Percentiles rank a stretch among this genome's conserved stretches.
These are phyloP conservation scores for Rhododendron molle DNA, from an alignment of 148 eudicot species.

Conservation along the genomic window DNA sequence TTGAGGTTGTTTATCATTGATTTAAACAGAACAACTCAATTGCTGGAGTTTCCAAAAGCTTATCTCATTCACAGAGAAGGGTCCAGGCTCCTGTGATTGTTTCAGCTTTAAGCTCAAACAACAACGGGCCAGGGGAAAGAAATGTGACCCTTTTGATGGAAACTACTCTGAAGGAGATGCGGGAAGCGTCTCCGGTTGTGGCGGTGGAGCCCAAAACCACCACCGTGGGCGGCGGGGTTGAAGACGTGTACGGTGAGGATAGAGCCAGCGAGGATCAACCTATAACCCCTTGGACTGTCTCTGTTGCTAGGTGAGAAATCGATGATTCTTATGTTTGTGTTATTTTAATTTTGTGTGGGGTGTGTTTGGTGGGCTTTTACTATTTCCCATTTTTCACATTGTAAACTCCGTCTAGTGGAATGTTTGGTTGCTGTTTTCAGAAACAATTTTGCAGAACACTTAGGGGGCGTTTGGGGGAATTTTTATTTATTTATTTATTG, in stretches of 20 bases:
- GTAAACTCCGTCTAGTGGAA: not conserved
- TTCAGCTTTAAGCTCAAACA: constrained; percentile 52
- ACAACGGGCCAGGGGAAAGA: constrained; percentile 42
- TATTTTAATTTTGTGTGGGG: not conserved
- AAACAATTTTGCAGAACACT: not conserved
- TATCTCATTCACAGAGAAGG: constrained; percentile 33
- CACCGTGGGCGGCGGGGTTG: constrained; percentile 55
- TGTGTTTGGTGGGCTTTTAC: constrained; percentile 30
- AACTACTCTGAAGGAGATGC: constrained; percentile 36
- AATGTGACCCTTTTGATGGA: constrained; percentile 58
- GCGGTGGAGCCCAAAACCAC: constrained; percentile 38
- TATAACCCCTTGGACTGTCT: constrained; percentile 84
- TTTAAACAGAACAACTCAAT: constrained; percentile 51
- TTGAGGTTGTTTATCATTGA: not conserved
- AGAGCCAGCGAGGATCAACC: constrained; percentile 74
- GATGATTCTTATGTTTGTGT: not conserved
- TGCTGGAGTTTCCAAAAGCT: constrained; percentile 44
- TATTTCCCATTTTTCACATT: not conserved
- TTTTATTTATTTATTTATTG: too few relatives aligned
- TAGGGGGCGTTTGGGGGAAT: not conserved
- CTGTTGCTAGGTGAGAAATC: constrained; percentile 77
- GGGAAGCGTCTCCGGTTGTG: constrained; percentile 26
- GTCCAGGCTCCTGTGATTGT: constrained; percentile 42
- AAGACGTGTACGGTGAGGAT: constrained; percentile 89
- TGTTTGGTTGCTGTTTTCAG: not conserved